phyloP scores from a whole-genome alignment of 2,329 filamentous ascomycete genomes.

The Sclerotinia sclerotiorum region DNA sequence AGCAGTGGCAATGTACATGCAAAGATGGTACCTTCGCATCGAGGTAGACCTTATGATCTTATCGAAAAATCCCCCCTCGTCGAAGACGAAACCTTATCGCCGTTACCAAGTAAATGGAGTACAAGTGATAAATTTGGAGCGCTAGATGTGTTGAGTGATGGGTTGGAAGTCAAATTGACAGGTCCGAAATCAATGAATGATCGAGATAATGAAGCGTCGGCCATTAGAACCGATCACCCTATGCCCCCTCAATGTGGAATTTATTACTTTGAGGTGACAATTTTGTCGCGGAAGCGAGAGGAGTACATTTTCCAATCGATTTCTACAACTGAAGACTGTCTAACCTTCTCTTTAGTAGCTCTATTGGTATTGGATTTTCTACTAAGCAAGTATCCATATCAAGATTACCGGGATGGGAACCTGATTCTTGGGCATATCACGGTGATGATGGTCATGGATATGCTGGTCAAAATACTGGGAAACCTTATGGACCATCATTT shows the following conservation, averaged over 20 bases:
- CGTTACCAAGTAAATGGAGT: slow-evolving; percentile 81
- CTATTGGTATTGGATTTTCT: slow-evolving; percentile 63
- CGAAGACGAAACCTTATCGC: slow-evolving; percentile 63
- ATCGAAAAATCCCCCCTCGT: slow-evolving; percentile 69
- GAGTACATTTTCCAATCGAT: slow-evolving; percentile 49
- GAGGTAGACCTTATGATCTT: slow-evolving; percentile 79
- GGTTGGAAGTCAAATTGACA: slow-evolving; percentile 66
- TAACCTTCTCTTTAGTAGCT: slow-evolving; percentile 47
- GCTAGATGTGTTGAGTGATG: slow-evolving; percentile 73
- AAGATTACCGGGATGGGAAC: slow-evolving; percentile 65
- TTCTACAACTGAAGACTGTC: slow-evolving; percentile 18
- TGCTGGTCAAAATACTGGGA: slow-evolving; percentile 55
- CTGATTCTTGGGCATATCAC: slow-evolving; percentile 68
- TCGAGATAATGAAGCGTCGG: slow-evolving; percentile 71
- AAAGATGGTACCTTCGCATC: slow-evolving; percentile 63
- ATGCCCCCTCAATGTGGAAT: slow-evolving; percentile 91
- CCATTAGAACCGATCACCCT: slow-evolving; percentile 77
- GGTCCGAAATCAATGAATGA: slow-evolving; percentile 49
- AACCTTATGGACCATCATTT: slow-evolving; percentile 57
- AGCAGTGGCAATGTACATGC: slow-evolving; percentile 54
- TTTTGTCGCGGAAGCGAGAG: slow-evolving; percentile 66
- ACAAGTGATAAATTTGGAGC: slow-evolving; percentile 70
- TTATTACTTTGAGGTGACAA: slow-evolving; percentile 83
- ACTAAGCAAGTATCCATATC: slow-evolving; percentile 53
- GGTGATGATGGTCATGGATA: slow-evolving; percentile 66